Conservation (phyloP, 768 basidiomycete species). For the Boletellus ananiceps region DNA sequence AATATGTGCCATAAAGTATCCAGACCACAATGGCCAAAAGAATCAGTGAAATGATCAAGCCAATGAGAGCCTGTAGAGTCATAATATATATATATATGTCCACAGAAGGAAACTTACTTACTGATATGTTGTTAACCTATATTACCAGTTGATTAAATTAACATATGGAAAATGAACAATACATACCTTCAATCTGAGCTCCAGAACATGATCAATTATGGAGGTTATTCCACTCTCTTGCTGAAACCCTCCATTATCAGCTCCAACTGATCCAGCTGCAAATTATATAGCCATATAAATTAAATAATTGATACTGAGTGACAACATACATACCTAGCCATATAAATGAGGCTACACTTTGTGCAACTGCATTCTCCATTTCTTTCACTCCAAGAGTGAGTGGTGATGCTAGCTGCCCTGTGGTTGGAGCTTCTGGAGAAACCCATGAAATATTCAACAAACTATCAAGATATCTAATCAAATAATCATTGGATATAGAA, state of each 20-base stretch:
- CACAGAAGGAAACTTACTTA: neutral
- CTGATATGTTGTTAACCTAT: neutral
- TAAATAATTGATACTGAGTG: neutral
- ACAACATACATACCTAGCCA: slow-evolving; percentile 10
- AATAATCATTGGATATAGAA: neutral
- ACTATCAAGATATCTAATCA: slow-evolving; percentile 1
- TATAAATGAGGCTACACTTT: neutral
- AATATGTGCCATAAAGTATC: too few relatives aligned
- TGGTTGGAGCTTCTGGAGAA: neutral
- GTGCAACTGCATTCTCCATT: slow-evolving; percentile 4
- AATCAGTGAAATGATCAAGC: too few relatives aligned
- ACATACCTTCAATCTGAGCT: slow-evolving; percentile 1
- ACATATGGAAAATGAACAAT: neutral
- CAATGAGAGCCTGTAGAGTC: too few relatives aligned
- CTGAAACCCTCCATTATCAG: neutral
- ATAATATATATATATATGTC: neutral
- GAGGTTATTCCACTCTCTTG: neutral
- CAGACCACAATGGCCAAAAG: too few relatives aligned
- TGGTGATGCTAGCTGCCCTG: neutral
- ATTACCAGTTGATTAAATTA: too few relatives aligned
- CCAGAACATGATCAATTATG: neutral
- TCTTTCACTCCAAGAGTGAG: neutral
- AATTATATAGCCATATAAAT: neutral
- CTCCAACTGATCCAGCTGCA: neutral
- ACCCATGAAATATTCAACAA: neutral